Conservation (phyloP, 805 yeast species). For the Wickerhamiella azyma region DNA sequence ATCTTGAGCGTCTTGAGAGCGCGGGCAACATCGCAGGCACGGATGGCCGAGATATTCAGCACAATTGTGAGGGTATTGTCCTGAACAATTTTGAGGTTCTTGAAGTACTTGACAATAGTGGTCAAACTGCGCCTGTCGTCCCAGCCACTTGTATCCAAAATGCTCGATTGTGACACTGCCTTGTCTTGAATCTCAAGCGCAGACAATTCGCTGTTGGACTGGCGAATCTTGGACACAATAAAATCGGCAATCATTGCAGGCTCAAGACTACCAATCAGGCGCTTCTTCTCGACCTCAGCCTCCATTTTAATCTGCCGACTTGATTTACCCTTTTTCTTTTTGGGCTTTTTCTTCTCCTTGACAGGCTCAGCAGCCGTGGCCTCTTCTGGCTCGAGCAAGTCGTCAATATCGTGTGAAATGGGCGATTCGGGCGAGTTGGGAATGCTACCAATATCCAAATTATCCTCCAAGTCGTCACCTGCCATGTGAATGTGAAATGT, state of each 20-base stretch:
- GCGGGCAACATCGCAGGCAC: constrained; percentile 78
- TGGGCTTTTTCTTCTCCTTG: constrained; percentile 18
- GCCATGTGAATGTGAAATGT: constrained; percentile 6
- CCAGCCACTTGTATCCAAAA: constrained; percentile 51
- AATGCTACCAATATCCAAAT: constrained; percentile 31
- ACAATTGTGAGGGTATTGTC: constrained; percentile 38
- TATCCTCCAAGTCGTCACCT: constrained; percentile 72
- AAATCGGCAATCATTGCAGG: constrained; percentile 54
- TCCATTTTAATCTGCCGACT: constrained; percentile 13
- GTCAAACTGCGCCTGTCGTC: constrained; percentile 40
- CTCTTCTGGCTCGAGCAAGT: constrained; percentile 18
- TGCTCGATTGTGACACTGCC: constrained; percentile 41
- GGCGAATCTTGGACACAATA: constrained; percentile 45
- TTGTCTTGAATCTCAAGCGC: constrained; percentile 61
- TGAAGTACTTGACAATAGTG: constrained; percentile 42
- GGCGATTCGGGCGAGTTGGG: constrained; percentile 23
- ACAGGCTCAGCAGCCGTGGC: not conserved
- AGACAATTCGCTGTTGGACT: constrained; percentile 44
- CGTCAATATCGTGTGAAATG: constrained; percentile 25
- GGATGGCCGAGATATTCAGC: constrained; percentile 60
- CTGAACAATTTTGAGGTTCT: constrained; percentile 27
- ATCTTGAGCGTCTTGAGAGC: constrained; percentile 31
- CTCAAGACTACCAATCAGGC: constrained; percentile 37
- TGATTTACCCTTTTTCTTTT: constrained; percentile 13
- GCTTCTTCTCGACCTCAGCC: constrained; percentile 35